Evolutionary conservation across 768 basidiomycete species (phyloP), one percentile per base, ranked within the genome.

Genomic region (Porpolomopsis calyptriformis): DNA sequence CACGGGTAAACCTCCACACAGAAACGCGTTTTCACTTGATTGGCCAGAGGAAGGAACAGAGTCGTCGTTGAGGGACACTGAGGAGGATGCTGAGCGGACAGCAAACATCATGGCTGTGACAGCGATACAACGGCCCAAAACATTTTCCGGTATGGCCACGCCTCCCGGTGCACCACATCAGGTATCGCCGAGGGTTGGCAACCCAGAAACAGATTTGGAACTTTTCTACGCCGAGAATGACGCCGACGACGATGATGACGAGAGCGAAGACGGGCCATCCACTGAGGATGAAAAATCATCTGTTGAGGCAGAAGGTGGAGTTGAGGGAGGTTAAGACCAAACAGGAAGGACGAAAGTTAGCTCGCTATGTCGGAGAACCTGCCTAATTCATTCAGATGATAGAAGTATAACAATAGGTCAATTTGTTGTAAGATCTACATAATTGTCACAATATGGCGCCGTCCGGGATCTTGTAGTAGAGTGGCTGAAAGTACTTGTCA

Each of bases 11-110:
- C 63, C 67, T 9, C 68, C 78, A 59, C 67, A 64, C 4, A 64
- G 69, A 36, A 77, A 81, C 47, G 66, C 60, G 25, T 42, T 68
- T 49, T 46, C 94, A 0, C 87, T 89, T 0, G 88, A 89, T 54
- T 96, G 93, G 93, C 70, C 85, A 4, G 89, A 93, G 60, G 71
- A 77, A 45, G 91, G 90, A 0, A 87, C 87, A 3, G 87, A 91
- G 52, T 65, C 85, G 1, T 69, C 74, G 0, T 63, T 97, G 46
- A 74, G 93, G 48, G 83, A 90, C 49, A 69, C 66, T 16, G 75
- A 73, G 38, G 80, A 82, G 8, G 82, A 83, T 46, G 52, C 53
- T 1, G 29, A 14, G 29, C 29, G 14, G 14, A 31, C 14, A 14
- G 29, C 14, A 14, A 14, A 31, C 56, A 62, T 25, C 6, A 60